These are phyloP conservation scores for Tetrapyrgos nigripes DNA, from an alignment of 1,284 basidiomycete species.

Conservation along the genomic window DNA sequence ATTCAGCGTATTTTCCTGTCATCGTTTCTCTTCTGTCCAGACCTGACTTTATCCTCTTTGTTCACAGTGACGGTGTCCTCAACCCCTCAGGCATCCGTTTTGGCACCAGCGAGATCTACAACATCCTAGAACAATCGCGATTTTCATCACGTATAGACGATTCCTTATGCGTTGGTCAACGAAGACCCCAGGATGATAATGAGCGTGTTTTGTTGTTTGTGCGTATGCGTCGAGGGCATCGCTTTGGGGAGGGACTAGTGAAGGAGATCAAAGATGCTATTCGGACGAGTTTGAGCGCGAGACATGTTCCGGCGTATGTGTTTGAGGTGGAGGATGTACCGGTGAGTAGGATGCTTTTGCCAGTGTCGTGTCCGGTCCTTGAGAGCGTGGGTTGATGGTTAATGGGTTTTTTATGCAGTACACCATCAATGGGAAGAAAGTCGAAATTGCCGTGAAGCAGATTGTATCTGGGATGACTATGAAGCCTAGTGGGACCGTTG, in stretches of 20 bases:
- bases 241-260: slow-evolving; percentile 54
- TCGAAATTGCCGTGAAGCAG: slow-evolving; percentile 77
- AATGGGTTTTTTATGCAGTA: slow-evolving; percentile 47
- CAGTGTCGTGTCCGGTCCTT: neutral
- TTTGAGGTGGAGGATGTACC: slow-evolving; percentile 69
- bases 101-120: slow-evolving; percentile 87
- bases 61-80: slow-evolving; percentile 67
- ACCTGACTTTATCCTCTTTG: neutral
- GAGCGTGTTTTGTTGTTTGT: slow-evolving; percentile 88
- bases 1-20: slow-evolving; percentile 12
- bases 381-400: neutral
- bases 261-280: slow-evolving; percentile 66
- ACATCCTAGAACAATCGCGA: slow-evolving; percentile 69
- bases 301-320: slow-evolving; percentile 78
- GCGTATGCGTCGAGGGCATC: slow-evolving; percentile 67
- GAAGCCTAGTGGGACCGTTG: slow-evolving; percentile 70
- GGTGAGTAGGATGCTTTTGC: slow-evolving; percentile 42
- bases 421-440: slow-evolving; percentile 76
- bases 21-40: neutral
- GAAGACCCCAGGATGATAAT: slow-evolving; percentile 73
- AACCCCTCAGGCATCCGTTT: slow-evolving; percentile 91
- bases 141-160: slow-evolving; percentile 62
- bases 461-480: slow-evolving; percentile 67
- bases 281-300: slow-evolving; percentile 66
- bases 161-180: slow-evolving; percentile 82